phyloP scores from a whole-genome alignment of 208 protist species.

The Trypanosomatidae sp. region DNA sequence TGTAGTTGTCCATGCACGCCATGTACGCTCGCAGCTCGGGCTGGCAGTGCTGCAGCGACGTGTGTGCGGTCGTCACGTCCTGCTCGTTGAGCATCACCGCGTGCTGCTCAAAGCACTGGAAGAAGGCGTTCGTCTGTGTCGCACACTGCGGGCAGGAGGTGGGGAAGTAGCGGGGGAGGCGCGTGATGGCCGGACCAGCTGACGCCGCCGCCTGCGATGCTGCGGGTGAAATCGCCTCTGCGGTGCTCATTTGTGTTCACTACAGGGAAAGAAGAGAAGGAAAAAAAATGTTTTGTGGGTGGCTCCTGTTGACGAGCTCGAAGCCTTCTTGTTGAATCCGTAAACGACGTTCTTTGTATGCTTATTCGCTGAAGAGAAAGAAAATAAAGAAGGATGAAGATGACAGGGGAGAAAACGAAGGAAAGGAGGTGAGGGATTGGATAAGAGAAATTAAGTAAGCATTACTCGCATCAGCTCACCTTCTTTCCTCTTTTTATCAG shows the following conservation, averaged over 20 bases:
- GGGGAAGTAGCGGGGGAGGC: conserved; percentile 72
- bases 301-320: too few species aligned
- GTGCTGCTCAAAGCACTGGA: conserved; percentile 73
- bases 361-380: too few species aligned
- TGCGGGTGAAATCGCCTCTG: background rate
- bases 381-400: too few species aligned
- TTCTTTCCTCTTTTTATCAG: too few species aligned
- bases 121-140: conserved; percentile 51
- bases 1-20: conserved; percentile 71
- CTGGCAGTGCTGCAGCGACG: conserved; percentile 64
- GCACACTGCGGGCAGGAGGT: conserved; percentile 55
- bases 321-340: too few species aligned
- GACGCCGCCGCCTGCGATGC: background rate
- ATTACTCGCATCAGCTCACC: too few species aligned
- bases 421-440: too few species aligned
- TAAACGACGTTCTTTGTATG: too few species aligned
- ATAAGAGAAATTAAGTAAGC: too few species aligned
- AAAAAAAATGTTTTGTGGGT: too few species aligned
- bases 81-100: conserved; percentile 59
- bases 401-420: too few species aligned
- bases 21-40: conserved; percentile 65
- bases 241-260: background rate
- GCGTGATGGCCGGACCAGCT: conserved; percentile 23
- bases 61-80: conserved; percentile 50
- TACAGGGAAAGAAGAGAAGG: background rate